A percentile compares a stretch with the other conserved stretches of the same genome.
phyloP scores from a whole-genome alignment of 352 stramenopile genomes.

The Phytophthora pisi region DNA sequence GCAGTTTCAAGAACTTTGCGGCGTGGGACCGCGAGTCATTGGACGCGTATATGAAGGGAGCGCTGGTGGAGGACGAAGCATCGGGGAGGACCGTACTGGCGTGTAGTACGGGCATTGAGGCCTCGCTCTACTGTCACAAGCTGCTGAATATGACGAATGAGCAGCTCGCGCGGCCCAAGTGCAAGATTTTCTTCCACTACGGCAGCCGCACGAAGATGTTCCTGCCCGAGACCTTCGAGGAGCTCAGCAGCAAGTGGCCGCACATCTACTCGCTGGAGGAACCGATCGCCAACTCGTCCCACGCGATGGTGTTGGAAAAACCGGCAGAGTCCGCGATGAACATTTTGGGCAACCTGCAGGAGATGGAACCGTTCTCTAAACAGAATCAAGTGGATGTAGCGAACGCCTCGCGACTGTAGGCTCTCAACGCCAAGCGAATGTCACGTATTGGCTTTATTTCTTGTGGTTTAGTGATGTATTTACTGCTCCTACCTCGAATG shows the following conservation, averaged over 20 bases:
- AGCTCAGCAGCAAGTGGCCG: slow-evolving; percentile 28
- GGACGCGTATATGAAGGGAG: slow-evolving; percentile 39
- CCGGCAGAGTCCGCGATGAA: slow-evolving; percentile 28
- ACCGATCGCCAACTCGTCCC: slow-evolving; percentile 33
- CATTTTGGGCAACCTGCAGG: slow-evolving; percentile 28
- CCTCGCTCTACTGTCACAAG: slow-evolving; percentile 39
- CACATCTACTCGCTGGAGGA: slow-evolving; percentile 34
- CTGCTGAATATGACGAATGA: slow-evolving; percentile 21
- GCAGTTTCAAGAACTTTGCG: slow-evolving; percentile 45
- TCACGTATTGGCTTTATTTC: too few relatives aligned
- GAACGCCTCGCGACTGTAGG: slow-evolving; percentile 6
- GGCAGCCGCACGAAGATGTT: slow-evolving; percentile 43
- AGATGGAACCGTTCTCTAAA: slow-evolving; percentile 19
- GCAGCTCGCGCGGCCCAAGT: slow-evolving; percentile 26
- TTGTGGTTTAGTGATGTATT: too few relatives aligned
- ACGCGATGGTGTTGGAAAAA: slow-evolving; percentile 48
- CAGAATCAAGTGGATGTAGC: slow-evolving; percentile 1
- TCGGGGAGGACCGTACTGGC: slow-evolving; percentile 29
- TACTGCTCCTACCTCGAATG: too few relatives aligned
- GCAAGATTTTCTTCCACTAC: slow-evolving; percentile 29
- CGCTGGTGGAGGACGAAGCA: slow-evolving; percentile 24
- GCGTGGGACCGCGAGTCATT: slow-evolving; percentile 45
- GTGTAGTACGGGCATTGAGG: slow-evolving; percentile 48
- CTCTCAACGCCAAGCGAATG: neutral
- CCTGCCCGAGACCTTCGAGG: slow-evolving; percentile 19